Percentiles rank a stretch among this genome's conserved stretches.
Evolutionary conservation across 257 asterid genomes (phyloP).

Genomic region (Rhazya stricta): DNA sequence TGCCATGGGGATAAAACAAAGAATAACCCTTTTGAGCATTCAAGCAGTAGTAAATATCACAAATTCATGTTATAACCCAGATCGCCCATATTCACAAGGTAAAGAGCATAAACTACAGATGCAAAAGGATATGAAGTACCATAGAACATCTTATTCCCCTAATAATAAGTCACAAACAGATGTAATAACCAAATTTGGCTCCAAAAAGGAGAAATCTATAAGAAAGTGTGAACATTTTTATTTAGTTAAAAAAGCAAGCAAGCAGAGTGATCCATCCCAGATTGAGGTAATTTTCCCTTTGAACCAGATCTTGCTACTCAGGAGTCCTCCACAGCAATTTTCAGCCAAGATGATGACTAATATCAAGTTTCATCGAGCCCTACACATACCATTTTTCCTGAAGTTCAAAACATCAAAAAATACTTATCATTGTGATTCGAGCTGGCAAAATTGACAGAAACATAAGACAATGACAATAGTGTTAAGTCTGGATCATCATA

Average conservation of each 20-base stretch:
- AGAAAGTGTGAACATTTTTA: background rate
- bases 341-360: background rate
- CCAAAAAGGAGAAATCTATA: background rate
- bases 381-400: background rate
- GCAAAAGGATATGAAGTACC: background rate
- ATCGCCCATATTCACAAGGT: background rate
- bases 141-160: background rate
- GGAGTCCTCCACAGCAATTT: background rate
- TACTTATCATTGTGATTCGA: background rate
- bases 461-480: background rate
- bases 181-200: background rate
- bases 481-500: background rate
- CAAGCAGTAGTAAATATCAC: background rate
- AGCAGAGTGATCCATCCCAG: background rate
- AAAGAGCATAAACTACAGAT: background rate
- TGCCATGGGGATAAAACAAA: background rate
- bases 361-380: background rate
- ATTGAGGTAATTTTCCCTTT: background rate
- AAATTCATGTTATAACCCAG: background rate
- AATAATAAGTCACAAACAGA: background rate
- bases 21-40: background rate
- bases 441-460: background rate
- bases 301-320: background rate
- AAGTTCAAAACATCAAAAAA: background rate
- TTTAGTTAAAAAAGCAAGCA: background rate